phyloP scores from a whole-genome alignment of 1,284 basidiomycete genomes.

The Thelephora terrestris region DNA sequence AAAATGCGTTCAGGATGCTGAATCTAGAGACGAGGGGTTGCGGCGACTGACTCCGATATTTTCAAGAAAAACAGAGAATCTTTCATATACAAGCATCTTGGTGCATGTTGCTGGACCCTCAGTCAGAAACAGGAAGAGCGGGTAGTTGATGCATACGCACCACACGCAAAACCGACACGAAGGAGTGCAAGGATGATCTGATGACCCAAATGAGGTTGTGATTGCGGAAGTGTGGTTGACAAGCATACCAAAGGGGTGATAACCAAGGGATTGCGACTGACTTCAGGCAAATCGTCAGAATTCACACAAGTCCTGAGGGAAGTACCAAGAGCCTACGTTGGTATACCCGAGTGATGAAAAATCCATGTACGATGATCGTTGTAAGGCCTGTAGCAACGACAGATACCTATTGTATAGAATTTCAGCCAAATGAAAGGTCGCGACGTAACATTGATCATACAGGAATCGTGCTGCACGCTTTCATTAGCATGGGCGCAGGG shows the following conservation, averaged over 20 bases:
- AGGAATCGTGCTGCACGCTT: too few species aligned
- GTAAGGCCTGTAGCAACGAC: conserved; percentile 17
- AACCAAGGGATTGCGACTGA: conserved; percentile 27
- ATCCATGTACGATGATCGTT: conserved; percentile 16
- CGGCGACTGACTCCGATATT: conserved; percentile 9
- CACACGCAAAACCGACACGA: conserved; percentile 11
- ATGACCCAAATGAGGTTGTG: not conserved
- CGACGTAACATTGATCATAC: conserved; percentile 15
- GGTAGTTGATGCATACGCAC: not conserved
- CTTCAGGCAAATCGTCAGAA: conserved; percentile 20
- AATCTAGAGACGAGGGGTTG: not conserved
- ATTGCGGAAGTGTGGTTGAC: conserved; percentile 8
- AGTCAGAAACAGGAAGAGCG: not conserved
- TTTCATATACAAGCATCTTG: not conserved
- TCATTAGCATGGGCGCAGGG: too few species aligned
- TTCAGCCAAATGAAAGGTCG: conserved; percentile 9
- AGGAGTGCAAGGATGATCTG: conserved; percentile 15
- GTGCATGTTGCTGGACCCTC: conserved; percentile 1
- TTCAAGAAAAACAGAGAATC: not conserved
- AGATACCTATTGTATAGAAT: conserved; percentile 7
- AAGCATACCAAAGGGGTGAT: conserved; percentile 28
- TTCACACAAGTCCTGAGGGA: not conserved
- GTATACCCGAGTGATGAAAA: conserved; percentile 13
- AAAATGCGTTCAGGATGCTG: not conserved
- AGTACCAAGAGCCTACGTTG: conserved; percentile 8